Conservation (phyloP, 139 green algal species). For the Volvox africanus region DNA sequence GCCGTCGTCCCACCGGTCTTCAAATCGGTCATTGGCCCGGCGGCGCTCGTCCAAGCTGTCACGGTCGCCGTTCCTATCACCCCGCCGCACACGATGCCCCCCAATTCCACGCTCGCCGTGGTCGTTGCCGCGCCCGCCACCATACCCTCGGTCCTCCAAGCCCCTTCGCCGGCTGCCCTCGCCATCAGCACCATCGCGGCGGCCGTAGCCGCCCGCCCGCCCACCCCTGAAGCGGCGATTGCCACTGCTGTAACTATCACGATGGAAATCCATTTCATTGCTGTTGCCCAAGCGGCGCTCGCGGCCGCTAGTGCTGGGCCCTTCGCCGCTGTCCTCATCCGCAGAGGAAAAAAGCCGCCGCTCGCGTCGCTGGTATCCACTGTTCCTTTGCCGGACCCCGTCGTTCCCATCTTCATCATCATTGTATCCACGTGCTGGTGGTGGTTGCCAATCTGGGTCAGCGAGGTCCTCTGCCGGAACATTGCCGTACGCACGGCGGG, state of each 20-base stretch:
- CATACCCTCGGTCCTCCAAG: not conserved
- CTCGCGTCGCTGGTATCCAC: not conserved
- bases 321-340: not conserved
- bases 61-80: not conserved
- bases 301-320: constrained; percentile 31
- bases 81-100: not conserved
- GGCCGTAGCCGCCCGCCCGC: not conserved
- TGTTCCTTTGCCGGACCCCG: too few species aligned
- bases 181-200: not conserved
- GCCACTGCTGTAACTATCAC: not conserved
- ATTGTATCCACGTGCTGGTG: too few species aligned
- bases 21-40: not conserved
- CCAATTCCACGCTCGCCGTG: not conserved
- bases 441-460: too few species aligned
- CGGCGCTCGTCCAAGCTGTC: not conserved
- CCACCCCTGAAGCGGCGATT: not conserved
- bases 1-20: not conserved
- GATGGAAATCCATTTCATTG: not conserved
- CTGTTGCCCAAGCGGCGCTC: not conserved
- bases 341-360: not conserved
- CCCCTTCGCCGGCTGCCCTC: not conserved
- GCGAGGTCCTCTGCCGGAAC: too few species aligned
- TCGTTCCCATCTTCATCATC: not conserved
- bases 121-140: not conserved
- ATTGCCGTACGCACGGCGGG: not conserved